Base-by-base conservation (phyloP, 768 basidiomycete species). In the Piloderma croceum region DNA sequence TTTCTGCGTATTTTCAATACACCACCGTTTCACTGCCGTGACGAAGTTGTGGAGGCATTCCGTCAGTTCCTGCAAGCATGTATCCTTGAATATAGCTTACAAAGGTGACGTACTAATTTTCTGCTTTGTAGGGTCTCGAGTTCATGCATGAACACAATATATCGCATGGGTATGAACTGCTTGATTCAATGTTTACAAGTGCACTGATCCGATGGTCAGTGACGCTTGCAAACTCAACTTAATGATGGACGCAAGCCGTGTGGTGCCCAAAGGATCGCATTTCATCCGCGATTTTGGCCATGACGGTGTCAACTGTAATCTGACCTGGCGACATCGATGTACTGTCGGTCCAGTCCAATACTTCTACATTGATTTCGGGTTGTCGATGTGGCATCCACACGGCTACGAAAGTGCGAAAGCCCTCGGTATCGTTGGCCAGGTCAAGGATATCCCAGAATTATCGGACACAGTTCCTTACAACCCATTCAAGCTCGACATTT, bases 401-500 rank as follows among this genome's bases (percentile, higher is more conserved):
- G 38, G 37, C 19, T 11, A n/a, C 31, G 15, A 38, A 35, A 32
- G 29, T 29, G 21, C 22, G 15, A 27, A 19, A 15, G 48, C 37
- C 29, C 7, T 40, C 6, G 48, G 53, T 5, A 13, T 43, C 2
- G 22, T 29, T 35, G 53, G 58, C 4, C 57, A 58, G 36, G 55
- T 52, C 19, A 24, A 31, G 9, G 39, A 44, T 13, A 53, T 53
- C 13, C 59, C 63, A 1, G 59, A 61, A 38, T 42, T 56, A 10
- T 51, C 50, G 7, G 15, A 39, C 2, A 38, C 39, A 11, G 35
- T 49, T 2, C 54, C 56, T 1, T 61, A 58, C 27, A 50, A 64
- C 41, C 56, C 60, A 1, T 64, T 60, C 45, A 52, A 51, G 12
- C 39, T 58, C 2, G 62, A 62, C 45, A 38, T 62, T 2, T 62